Evolutionary conservation across 441 rosid genomes (phyloP), one percentile per base, ranked within the genome.

Genomic region (Populus tomentosa): DNA sequence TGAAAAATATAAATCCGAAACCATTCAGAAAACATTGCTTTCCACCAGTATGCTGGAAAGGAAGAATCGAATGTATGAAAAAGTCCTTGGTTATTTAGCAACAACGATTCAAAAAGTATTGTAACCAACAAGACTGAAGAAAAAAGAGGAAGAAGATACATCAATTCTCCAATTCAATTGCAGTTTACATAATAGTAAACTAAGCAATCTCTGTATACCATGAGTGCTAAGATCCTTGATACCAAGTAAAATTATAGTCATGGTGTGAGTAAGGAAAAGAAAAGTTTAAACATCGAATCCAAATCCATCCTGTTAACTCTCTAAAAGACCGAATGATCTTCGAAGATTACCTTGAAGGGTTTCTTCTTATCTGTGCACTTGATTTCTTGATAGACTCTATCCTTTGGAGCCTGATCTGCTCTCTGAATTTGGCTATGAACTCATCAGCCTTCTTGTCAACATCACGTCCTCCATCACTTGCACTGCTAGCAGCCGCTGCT

Each of bases 371-470:
- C 75, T 87, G 90, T 36, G 77, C 81, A 78, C 87, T 87, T 10
- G 99, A 88, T 88, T 85, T 88, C 88, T 92, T 94, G 80, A 94
- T 96, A 5, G 92, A 94, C 66, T 89, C 97, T 23, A 94, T 94
- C 82, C 98, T 90, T 72, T 96, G 99, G 38, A 96, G 92, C 88
- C 98, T 87, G 75, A 96, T 96, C 75, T 96, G 99, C 89, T 95
- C 98, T 30, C 32, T 30, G 32, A 30, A 30, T 30, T 30, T 30
- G 32, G 32, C 32, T 30, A 30, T 30, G 32, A 96, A 96, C 82
- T 92, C 98, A 72, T 89, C 97, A 0, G 99, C 99, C 74, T 92
- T 89, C 93, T 90, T 91, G 73, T 93, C 96, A 26, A 95, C 98
- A 78, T 93, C 98, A 7, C 90, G 91, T 28, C 86, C 89, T 76